Evolutionary conservation across 1,284 basidiomycete species (phyloP), one percentile per base, ranked within the genome.

Genomic region (Chiua sp.): DNA sequence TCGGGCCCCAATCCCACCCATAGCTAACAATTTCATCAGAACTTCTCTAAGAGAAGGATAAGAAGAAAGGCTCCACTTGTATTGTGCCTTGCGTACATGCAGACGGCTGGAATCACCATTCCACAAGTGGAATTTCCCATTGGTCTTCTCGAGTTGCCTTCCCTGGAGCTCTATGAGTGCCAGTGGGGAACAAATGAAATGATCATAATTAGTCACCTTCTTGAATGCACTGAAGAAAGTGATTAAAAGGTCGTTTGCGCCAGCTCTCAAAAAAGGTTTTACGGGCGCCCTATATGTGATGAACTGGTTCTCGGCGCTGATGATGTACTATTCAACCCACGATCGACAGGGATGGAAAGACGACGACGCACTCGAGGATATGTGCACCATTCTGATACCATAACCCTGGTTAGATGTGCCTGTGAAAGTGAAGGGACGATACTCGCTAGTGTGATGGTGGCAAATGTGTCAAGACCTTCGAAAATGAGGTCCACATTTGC

Each of bases 391-490:
- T 96, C 87, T 95, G 30, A 57, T 23, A n/a, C n/a, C n/a, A n/a
- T n/a, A n/a, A 30, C 23, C 33, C 48, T 26, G 11, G 28, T 68
- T 37, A 53, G 52, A 35, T 12, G 48, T 37, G 8, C 23, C 16
- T 35, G 50, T 30, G 20, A 16, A 32, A 51, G 20, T 16, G 35
- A n/a, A 46, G 28, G 37, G 13, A 47, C 32, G 49, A 57, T 30
- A 52, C 88, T 75, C 63, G 92, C 93, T 56, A 94, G 75, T 37
- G 78, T 73, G 49, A 94, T 81, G 20, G 78, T 80, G 6, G 91
- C 88, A 73, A 93, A 96, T 0, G 94, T 96, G 73, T 97, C 94
- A 28, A 97, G 77, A 15, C 95, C 94, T 20, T 95, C 93, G 63
- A 96, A 94, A 11, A 95, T 80, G 28, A 97, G 78, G 70, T 96